Percentiles rank a stretch among this genome's conserved stretches.
These are phyloP conservation scores for Taphrina pruni DNA, from an alignment of 1,139 yeast species.

Conservation along the genomic window DNA sequence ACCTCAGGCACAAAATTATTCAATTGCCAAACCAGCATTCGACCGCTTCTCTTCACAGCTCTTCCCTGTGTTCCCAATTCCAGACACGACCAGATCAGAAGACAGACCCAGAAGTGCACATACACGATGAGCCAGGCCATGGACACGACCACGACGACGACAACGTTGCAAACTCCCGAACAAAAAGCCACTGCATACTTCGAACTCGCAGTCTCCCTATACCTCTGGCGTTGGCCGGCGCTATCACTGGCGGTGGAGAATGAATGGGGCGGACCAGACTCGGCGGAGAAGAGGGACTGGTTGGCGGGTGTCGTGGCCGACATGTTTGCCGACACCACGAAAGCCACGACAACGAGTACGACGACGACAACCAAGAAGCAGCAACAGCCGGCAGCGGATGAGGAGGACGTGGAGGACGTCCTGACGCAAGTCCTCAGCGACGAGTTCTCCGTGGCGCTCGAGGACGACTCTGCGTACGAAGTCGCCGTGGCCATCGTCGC, in stretches of 20 bases:
- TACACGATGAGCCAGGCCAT: slow-evolving; percentile 3
- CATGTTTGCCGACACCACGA: slow-evolving; percentile 53
- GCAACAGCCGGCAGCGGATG: slow-evolving; percentile 54
- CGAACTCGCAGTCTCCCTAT: slow-evolving; percentile 35
- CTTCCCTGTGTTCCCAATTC: too few species aligned
- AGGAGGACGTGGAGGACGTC: slow-evolving; percentile 81
- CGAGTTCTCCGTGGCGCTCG: slow-evolving; percentile 86
- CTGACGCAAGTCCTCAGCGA: slow-evolving; percentile 88
- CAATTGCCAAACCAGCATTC: neutral
- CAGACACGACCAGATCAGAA: too few species aligned
- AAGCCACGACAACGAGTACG: neutral
- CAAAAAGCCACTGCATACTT: slow-evolving; percentile 34
- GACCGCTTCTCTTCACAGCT: too few species aligned
- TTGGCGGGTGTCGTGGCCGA: slow-evolving; percentile 82
- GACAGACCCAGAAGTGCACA: too few species aligned
- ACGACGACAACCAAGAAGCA: too few species aligned
- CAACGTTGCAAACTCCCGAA: slow-evolving; percentile 1
- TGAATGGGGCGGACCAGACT: slow-evolving; percentile 94
- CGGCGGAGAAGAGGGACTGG: slow-evolving; percentile 94
- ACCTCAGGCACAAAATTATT: slow-evolving; percentile 16
- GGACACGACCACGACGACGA: slow-evolving; percentile 9
- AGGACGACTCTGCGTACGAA: slow-evolving; percentile 81
- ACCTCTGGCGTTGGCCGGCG: slow-evolving; percentile 69
- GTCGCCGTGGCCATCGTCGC: slow-evolving; percentile 71
- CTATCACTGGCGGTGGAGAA: slow-evolving; percentile 91